Evolutionary conservation across 148 eudicot species (phyloP).

Genomic region (Chenopodium album): DNA sequence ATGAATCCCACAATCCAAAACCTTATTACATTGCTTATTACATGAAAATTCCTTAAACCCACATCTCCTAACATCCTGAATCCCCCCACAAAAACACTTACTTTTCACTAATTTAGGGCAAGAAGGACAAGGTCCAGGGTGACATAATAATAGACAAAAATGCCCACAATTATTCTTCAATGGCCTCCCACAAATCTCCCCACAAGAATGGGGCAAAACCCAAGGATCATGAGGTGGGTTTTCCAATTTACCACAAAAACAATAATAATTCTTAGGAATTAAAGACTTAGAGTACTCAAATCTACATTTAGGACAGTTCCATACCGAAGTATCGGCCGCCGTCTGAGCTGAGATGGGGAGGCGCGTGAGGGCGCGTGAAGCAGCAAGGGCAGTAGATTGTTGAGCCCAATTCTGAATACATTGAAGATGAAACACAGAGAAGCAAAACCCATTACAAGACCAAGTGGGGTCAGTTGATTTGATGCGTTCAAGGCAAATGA

Average conservation of each 20-base stretch:
- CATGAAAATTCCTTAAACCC: constrained; percentile 94
- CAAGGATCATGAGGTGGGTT: constrained; percentile 82
- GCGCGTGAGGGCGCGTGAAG: constrained; percentile 72
- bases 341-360: constrained; percentile 48
- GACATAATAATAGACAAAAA: constrained; percentile 72
- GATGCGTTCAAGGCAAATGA: constrained; percentile 93
- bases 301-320: constrained; percentile 98
- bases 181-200: constrained; percentile 71
- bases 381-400: constrained; percentile 54
- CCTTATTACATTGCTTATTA: constrained; percentile 45
- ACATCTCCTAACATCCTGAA: constrained; percentile 77
- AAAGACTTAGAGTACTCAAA: constrained; percentile 55
- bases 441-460: constrained; percentile 82
- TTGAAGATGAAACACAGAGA: constrained; percentile 73
- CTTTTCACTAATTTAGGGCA: constrained; percentile 81
- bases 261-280: constrained; percentile 66
- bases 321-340: constrained; percentile 53
- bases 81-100: constrained; percentile 69
- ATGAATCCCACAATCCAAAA: constrained; percentile 67
- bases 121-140: constrained; percentile 94
- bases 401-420: constrained; percentile 95
- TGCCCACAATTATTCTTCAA: constrained; percentile 79
- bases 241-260: constrained; percentile 75
- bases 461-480: constrained; percentile 79
- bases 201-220: constrained; percentile 95